Percentiles rank a stretch among this genome's conserved stretches.
phyloP scores from a whole-genome alignment of 228 moss, liverwort and hornwort genomes.

The Sphagnum fallax region DNA sequence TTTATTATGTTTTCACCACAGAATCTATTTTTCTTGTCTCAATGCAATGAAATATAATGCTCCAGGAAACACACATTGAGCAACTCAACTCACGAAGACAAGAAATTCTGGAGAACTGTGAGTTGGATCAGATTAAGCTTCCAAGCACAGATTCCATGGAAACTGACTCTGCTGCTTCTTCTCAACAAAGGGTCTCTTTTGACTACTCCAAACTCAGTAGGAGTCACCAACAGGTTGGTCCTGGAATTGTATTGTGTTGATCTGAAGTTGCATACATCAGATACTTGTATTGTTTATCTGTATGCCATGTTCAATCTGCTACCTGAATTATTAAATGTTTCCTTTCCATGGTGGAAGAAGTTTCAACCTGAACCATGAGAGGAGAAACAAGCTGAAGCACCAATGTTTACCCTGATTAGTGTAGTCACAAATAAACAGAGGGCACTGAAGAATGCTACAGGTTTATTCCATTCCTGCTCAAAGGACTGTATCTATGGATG shows the following conservation, averaged over 20 bases:
- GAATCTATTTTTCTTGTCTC: not conserved
- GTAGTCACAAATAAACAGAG: not conserved
- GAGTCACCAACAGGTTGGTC: slow-evolving; percentile 68
- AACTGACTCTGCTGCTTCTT: slow-evolving; percentile 43
- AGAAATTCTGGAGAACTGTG: slow-evolving; percentile 85
- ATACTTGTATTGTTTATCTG: too few relatives aligned
- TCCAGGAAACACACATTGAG: slow-evolving; percentile 91
- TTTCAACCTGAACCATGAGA: not conserved
- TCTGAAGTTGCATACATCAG: too few relatives aligned
- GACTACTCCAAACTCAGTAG: slow-evolving; percentile 73
- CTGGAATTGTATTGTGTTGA: not conserved
- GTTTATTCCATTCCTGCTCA: too few relatives aligned
- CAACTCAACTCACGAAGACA: slow-evolving; percentile 74
- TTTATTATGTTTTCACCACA: too few relatives aligned
- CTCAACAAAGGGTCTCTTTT: slow-evolving; percentile 41
- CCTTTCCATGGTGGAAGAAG: too few relatives aligned
- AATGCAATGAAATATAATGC: not conserved
- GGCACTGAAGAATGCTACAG: too few relatives aligned
- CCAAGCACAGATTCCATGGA: slow-evolving; percentile 66
- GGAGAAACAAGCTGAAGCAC: not conserved
- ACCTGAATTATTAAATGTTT: too few relatives aligned
- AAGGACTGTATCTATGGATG: too few relatives aligned
- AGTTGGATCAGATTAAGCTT: slow-evolving; percentile 91
- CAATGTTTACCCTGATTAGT: not conserved
- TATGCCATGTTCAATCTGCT: too few relatives aligned